Conservation (phyloP, 192 early-diverging fungal species). For the Umbelopsis ramanniana region DNA sequence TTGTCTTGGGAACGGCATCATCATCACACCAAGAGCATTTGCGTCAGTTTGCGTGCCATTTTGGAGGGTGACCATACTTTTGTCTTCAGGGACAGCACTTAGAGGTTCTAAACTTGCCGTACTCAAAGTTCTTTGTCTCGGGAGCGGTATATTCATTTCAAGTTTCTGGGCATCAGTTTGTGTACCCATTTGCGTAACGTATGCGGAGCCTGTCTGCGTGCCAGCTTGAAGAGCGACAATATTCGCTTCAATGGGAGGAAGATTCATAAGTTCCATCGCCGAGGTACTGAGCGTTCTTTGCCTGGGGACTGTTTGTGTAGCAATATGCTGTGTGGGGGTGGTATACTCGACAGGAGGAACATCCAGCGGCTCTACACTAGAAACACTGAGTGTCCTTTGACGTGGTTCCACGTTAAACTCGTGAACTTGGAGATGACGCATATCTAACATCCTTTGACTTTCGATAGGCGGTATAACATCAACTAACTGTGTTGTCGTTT, state of each 20-base stretch:
- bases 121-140: neutral
- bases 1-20: neutral
- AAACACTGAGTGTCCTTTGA: no score
- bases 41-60: no score
- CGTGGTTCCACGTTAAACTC: no score
- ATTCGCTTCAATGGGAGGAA: neutral
- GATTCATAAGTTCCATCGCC: neutral
- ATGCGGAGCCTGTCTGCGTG: no score
- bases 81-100: no score
- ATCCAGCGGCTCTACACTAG: neutral
- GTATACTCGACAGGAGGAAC: neutral
- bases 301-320: neutral
- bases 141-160: neutral
- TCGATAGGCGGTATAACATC: no score
- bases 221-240: no score
- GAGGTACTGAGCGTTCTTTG: slow-evolving; percentile 8
- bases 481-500: no score
- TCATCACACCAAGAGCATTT: neutral
- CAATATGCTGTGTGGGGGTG: neutral
- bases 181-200: no score
- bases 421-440: no score
- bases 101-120: neutral
- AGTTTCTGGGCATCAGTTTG: neutral
- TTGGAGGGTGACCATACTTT: no score
- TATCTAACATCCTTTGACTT: no score